Evolutionary conservation across 2,329 filamentous ascomycete species (phyloP), one percentile per base, ranked within the genome.

Genomic region (Lachnellula occidentalis): DNA sequence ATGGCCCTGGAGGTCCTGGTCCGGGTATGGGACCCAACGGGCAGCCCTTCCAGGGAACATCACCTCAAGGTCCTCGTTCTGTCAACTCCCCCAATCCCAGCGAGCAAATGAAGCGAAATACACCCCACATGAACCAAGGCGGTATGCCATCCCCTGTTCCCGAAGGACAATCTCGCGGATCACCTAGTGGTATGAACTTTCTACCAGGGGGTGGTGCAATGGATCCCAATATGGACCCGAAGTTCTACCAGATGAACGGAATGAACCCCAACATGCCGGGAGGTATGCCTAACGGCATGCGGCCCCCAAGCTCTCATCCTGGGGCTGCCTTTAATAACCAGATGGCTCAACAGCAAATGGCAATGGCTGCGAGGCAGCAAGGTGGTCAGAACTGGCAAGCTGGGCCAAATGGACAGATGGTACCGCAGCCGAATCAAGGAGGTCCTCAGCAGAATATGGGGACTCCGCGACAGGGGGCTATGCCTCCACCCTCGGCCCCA

Each of bases 21-120:
- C 73, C 69, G 37, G 39, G 34, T 6, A 61, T 65, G 37, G 76
- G 80, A 31, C 78, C 81, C 5, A 85, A 85, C 61, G 80, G 77
- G 27, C 82, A 83, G 66, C 72, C 73, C 15, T 89, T 88, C 74
- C 81, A 83, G 50, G 84, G 85, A 60, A 82, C 86, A 60, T 90
- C 85, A 49, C 88, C 83, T 36, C 85, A 86, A 65, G 85, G 80
- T 45, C 59, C 78, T 59, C 81, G 86, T 66, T 78, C 80, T 56
- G 87, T 84, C 34, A 84, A 87, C 24, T 92, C 88, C 11, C 88
- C 88, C 36, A 91, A 89, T 67, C 86, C 88, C 21, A 76, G 79
- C 45, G 88, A 92, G 58, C 86, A 88, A 71, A 90, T 90, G 79
- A 90, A 89, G 76, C 85, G 88, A 49, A 83, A 83, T 48, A 88